These are phyloP conservation scores for Acacia concinna DNA, from an alignment of 331 rosid genomes.

Conservation along the genomic window DNA sequence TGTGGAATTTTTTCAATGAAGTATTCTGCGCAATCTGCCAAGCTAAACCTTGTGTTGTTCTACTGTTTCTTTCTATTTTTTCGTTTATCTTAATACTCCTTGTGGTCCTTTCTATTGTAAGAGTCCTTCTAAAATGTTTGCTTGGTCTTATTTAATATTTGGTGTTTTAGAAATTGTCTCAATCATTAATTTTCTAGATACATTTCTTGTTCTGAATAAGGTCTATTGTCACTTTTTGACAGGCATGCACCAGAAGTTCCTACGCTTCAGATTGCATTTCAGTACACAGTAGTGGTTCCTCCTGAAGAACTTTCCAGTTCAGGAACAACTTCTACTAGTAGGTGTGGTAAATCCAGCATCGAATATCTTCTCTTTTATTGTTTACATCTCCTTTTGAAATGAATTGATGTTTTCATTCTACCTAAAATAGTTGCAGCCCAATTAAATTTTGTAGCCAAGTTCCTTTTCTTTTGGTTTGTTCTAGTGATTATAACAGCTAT, in stretches of 20 bases:
- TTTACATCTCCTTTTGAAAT: conserved; percentile 6
- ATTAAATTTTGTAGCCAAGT: conserved; percentile 23
- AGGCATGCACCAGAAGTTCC: conserved; percentile 81
- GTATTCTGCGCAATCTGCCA: conserved; percentile 5
- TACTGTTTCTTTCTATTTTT: not conserved
- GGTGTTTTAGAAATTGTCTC: not conserved
- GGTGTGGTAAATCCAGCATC: conserved; percentile 51
- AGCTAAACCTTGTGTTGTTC: conserved; percentile 20
- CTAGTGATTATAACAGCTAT: conserved; percentile 24
- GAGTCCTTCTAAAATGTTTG: not conserved
- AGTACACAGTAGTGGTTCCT: conserved; percentile 86
- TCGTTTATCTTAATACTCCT: not conserved
- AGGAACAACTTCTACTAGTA: conserved; percentile 50
- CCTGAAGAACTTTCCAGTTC: conserved; percentile 68
- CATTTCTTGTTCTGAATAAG: conserved; percentile 30
- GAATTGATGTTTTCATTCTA: conserved; percentile 22
- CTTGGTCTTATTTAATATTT: not conserved
- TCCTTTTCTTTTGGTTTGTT: not conserved
- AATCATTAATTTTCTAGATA: conserved; percentile 7
- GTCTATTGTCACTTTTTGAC: conserved; percentile 28
- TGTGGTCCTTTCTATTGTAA: not conserved
- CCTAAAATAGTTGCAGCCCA: conserved; percentile 15
- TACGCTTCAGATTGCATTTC: conserved; percentile 86
- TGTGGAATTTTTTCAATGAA: conserved; percentile 5
- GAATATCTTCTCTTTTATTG: conserved; percentile 7